Conservation (phyloP, 2,329 filamentous ascomycete species). For the Ascochyta lentis region DNA sequence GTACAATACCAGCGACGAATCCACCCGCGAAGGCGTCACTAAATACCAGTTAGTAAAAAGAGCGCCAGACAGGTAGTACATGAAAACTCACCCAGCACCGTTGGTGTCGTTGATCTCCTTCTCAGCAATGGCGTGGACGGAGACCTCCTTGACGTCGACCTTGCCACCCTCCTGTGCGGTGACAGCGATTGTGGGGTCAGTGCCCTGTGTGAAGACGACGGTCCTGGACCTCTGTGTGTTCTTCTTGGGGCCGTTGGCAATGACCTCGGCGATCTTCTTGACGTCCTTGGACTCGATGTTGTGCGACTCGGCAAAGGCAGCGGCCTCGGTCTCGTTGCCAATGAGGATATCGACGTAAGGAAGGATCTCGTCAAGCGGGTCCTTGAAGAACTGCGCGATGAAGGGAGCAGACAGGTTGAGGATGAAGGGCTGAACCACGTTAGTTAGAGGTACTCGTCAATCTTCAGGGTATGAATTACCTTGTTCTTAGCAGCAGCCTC, state of each 20-base stretch:
- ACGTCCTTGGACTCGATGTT: slow-evolving; percentile 76
- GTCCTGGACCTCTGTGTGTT: slow-evolving; percentile 83
- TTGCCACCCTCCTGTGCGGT: slow-evolving; percentile 70
- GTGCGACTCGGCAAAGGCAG: slow-evolving; percentile 84
- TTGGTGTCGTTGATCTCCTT: slow-evolving; percentile 93
- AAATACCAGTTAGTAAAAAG: slow-evolving; percentile 24
- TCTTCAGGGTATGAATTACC: slow-evolving; percentile 52
- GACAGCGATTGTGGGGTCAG: slow-evolving; percentile 85
- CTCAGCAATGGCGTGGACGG: slow-evolving; percentile 78
- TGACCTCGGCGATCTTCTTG: slow-evolving; percentile 80
- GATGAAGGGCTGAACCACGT: slow-evolving; percentile 67
- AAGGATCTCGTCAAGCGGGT: slow-evolving; percentile 81
- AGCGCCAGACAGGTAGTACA: not conserved
- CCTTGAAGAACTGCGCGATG: slow-evolving; percentile 98
- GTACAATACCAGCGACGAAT: slow-evolving; percentile 85
- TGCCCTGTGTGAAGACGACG: slow-evolving; percentile 94
- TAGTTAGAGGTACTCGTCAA: slow-evolving; percentile 1
- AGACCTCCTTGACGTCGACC: slow-evolving; percentile 74
- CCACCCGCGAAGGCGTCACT: slow-evolving; percentile 96
- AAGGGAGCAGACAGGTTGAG: slow-evolving; percentile 95
- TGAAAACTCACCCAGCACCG: slow-evolving; percentile 71
- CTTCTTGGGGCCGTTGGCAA: slow-evolving; percentile 90
- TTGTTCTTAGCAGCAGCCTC: slow-evolving; percentile 91
- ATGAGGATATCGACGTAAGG: slow-evolving; percentile 96
- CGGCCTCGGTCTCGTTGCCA: slow-evolving; percentile 95